Percentiles rank a stretch among this genome's conserved stretches.
Evolutionary conservation across 495 filamentous ascomycete genomes (phyloP).

Genomic region (Venustampulla echinocandica): DNA sequence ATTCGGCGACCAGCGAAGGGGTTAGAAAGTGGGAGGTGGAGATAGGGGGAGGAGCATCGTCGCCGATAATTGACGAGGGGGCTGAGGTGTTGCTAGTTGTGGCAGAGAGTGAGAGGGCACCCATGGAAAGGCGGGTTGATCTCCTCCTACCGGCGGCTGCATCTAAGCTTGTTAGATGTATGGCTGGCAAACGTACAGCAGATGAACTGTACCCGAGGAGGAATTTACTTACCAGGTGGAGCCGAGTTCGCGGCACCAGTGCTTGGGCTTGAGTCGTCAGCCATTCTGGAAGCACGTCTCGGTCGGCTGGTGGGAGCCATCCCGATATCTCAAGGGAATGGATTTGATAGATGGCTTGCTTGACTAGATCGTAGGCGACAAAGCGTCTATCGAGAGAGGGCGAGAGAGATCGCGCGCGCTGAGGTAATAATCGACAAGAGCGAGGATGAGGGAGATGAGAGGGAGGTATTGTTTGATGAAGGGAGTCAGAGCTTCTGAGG

Average conservation of each 20-base stretch:
- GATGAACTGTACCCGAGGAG: too few species aligned
- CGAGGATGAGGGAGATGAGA: too few species aligned
- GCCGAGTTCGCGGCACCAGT: not conserved
- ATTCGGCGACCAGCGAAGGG: slow-evolving; percentile 9
- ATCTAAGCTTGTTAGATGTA: not conserved
- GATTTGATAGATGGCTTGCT: too few species aligned
- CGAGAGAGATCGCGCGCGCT: too few species aligned
- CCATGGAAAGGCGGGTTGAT: not conserved
- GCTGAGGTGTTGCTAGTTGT: not conserved
- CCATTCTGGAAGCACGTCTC: not conserved
- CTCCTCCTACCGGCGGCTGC: not conserved
- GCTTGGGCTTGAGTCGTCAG: not conserved
- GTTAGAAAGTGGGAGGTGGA: slow-evolving; percentile 11
- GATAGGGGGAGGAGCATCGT: slow-evolving; percentile 5
- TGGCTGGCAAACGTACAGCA: not conserved
- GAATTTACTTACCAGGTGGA: too few species aligned
- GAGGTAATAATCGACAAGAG: too few species aligned
- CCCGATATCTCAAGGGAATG: not conserved
- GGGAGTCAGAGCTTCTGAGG: too few species aligned
- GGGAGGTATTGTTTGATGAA: too few species aligned
- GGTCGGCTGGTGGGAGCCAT: not conserved
- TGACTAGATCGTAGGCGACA: too few species aligned
- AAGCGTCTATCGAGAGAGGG: too few species aligned
- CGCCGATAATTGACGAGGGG: slow-evolving; percentile 4
- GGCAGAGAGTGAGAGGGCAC: not conserved